A percentile compares a stretch with the other conserved stretches of the same genome.
phyloP scores from a whole-genome alignment of 2,329 filamentous ascomycete species.

The Alternaria panax region DNA sequence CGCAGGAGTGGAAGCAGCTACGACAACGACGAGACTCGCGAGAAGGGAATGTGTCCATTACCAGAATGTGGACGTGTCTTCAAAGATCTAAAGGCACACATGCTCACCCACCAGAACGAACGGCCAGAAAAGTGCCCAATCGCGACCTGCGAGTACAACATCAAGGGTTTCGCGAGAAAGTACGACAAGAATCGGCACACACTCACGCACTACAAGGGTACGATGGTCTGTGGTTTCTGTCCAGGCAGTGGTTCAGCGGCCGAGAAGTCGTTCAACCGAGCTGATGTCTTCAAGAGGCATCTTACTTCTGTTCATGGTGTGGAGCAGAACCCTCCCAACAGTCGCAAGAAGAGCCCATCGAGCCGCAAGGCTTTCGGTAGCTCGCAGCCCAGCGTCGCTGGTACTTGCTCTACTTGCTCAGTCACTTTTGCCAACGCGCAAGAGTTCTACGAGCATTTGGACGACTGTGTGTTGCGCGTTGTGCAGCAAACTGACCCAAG shows the following conservation, averaged over 20 bases:
- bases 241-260: slow-evolving; percentile 85
- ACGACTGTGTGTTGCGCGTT: slow-evolving; percentile 70
- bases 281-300: slow-evolving; percentile 95
- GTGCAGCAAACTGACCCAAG: slow-evolving; percentile 57
- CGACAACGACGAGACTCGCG: slow-evolving; percentile 61
- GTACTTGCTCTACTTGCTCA: slow-evolving; percentile 91
- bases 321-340: slow-evolving; percentile 91
- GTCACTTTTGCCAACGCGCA: slow-evolving; percentile 84
- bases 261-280: slow-evolving; percentile 95
- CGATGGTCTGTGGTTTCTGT: slow-evolving; percentile 96
- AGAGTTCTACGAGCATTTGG: slow-evolving; percentile 97
- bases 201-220: slow-evolving; percentile 94
- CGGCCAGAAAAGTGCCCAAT: slow-evolving; percentile 95
- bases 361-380: slow-evolving; percentile 72
- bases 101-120: slow-evolving; percentile 91
- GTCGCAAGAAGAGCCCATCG: slow-evolving; percentile 73
- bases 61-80: slow-evolving; percentile 85
- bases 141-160: slow-evolving; percentile 87
- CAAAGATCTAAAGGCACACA: slow-evolving; percentile 92
- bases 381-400: slow-evolving; percentile 71
- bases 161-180: slow-evolving; percentile 91
- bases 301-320: slow-evolving; percentile 89
- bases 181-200: slow-evolving; percentile 97
- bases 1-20: slow-evolving; percentile 54
- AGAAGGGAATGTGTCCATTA: slow-evolving; percentile 78